Percentiles rank a stretch among this genome's conserved stretches.
Conservation (phyloP, 331 rosid species). For the Pyrus hybrid region DNA sequence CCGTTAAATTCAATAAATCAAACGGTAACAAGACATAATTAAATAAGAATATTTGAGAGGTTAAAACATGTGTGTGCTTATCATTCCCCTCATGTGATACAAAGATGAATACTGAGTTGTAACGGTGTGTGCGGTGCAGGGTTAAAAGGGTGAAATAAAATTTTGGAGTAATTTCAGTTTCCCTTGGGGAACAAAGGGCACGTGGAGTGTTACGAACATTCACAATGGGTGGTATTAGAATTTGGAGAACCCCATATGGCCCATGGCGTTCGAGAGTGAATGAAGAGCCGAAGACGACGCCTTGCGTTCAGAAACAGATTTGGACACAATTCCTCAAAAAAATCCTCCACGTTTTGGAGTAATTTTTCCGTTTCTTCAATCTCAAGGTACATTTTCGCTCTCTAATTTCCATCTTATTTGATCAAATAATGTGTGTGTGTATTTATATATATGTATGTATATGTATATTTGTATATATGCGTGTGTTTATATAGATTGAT, state of each 20-base stretch:
- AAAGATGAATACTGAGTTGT: too few species aligned
- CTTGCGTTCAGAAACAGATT: neutral
- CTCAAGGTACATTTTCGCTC: conserved; percentile 12
- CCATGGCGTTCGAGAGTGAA: neutral
- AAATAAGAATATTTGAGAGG: too few species aligned
- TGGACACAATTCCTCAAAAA: neutral
- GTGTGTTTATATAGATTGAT: neutral
- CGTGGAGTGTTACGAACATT: neutral
- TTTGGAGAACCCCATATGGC: too few species aligned
- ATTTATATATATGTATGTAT: neutral
- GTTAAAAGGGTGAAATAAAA: too few species aligned
- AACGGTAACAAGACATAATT: too few species aligned
- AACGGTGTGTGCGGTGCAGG: too few species aligned
- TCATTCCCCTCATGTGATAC: too few species aligned
- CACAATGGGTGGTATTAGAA: neutral
- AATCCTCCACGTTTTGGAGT: neutral
- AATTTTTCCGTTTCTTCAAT: neutral
- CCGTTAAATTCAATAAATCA: too few species aligned
- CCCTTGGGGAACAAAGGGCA: too few species aligned
- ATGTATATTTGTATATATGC: neutral
- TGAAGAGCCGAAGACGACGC: conserved; percentile 12
- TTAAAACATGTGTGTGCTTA: too few species aligned
- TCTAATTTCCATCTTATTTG: neutral
- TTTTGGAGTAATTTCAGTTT: too few species aligned
- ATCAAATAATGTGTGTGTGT: neutral